Conservation (phyloP, 2,329 filamentous ascomycete genomes). For the Fulvia fulva region DNA sequence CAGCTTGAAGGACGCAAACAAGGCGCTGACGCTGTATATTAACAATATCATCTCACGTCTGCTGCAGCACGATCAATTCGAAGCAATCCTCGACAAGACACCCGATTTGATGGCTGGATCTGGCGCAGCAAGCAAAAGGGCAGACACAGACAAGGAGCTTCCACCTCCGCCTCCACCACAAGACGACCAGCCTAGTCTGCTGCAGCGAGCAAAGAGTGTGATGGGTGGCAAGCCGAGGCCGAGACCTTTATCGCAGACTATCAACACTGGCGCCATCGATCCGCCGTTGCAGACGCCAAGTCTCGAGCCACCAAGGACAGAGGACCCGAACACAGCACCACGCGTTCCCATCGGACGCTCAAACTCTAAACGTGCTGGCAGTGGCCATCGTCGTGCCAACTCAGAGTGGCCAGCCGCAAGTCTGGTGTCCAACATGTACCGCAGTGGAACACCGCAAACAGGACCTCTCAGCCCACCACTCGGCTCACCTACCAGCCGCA, state of each 20-base stretch:
- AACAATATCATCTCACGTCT: slow-evolving; percentile 98
- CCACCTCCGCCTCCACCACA: slow-evolving; percentile 63
- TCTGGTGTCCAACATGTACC: slow-evolving; percentile 87
- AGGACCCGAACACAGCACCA: slow-evolving; percentile 69
- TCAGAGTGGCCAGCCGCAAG: slow-evolving; percentile 52
- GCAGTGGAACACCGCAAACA: slow-evolving; percentile 52
- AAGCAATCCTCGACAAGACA: slow-evolving; percentile 83
- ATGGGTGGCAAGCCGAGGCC: slow-evolving; percentile 38
- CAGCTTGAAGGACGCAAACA: slow-evolving; percentile 85
- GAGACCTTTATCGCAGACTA: slow-evolving; percentile 30
- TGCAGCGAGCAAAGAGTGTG: slow-evolving; percentile 59
- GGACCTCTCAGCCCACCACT: slow-evolving; percentile 47
- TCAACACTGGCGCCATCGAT: slow-evolving; percentile 10
- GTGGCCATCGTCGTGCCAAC: slow-evolving; percentile 41
- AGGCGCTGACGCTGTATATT: slow-evolving; percentile 94
- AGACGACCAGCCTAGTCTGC: slow-evolving; percentile 47
- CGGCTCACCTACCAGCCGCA: slow-evolving; percentile 50
- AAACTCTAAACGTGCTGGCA: slow-evolving; percentile 40
- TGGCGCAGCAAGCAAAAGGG: slow-evolving; percentile 21
- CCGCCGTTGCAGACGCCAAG: slow-evolving; percentile 23
- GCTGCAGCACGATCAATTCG: slow-evolving; percentile 89
- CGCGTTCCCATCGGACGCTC: slow-evolving; percentile 65
- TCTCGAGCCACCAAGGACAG: slow-evolving; percentile 29
- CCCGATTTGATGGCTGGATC: slow-evolving; percentile 55
- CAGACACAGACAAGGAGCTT: slow-evolving; percentile 74